Conservation (phyloP, 371 early-diverging fungal genomes). For the Mortierella sp. region DNA sequence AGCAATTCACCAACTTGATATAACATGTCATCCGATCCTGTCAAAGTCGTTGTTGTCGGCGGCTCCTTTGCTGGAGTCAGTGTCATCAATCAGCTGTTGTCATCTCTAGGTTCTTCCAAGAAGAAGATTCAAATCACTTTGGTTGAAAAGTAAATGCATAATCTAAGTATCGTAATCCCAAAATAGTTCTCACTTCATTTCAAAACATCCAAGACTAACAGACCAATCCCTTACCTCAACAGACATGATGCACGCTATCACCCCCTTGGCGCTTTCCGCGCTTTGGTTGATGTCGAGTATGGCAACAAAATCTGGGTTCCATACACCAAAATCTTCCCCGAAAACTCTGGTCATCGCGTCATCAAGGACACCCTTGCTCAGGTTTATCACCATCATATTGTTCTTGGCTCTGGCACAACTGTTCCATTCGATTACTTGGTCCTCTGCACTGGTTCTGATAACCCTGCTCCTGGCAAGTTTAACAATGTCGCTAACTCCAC, state of each 20-base stretch:
- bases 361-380: slow-evolving; percentile 59
- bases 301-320: slow-evolving; percentile 66
- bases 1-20: background rate
- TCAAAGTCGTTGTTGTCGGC: slow-evolving; percentile 59
- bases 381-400: slow-evolving; percentile 59
- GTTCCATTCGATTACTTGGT: slow-evolving; percentile 78
- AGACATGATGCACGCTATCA: slow-evolving; percentile 62
- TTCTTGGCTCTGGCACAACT: slow-evolving; percentile 61
- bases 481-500: slow-evolving; percentile 34
- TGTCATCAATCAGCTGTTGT: slow-evolving; percentile 60
- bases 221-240: background rate
- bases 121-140: slow-evolving; percentile 62
- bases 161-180: background rate
- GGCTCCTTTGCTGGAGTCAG: slow-evolving; percentile 61
- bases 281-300: slow-evolving; percentile 61
- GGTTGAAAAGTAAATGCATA: slow-evolving; percentile 56
- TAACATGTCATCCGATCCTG: slow-evolving; percentile 9
- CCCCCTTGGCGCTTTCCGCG: slow-evolving; percentile 62
- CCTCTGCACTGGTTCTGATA: slow-evolving; percentile 76
- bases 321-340: slow-evolving; percentile 63
- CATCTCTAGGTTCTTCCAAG: slow-evolving; percentile 16
- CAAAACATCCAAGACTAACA: background rate
- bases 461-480: slow-evolving; percentile 57
- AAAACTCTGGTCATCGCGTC: slow-evolving; percentile 57
- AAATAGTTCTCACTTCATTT: background rate